These are phyloP conservation scores for Stygiomarasmius scandens DNA, from an alignment of 1,284 basidiomycete species.

Conservation along the genomic window DNA sequence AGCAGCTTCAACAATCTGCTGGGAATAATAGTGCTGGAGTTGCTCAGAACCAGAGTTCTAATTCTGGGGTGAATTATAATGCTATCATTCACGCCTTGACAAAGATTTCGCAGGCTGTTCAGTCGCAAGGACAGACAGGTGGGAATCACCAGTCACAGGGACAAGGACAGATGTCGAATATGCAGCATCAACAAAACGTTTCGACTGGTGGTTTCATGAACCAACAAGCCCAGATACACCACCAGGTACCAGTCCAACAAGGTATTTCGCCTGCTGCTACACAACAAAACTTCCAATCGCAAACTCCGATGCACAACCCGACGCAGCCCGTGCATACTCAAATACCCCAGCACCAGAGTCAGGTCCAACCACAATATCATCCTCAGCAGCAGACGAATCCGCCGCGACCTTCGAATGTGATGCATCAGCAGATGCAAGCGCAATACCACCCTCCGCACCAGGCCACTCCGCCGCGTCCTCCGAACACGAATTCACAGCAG, in stretches of 20 bases:
- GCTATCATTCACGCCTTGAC: constrained; percentile 30
- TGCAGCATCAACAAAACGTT: neutral
- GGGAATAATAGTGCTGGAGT: too few species aligned
- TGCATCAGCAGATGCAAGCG: neutral
- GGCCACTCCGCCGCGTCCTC: neutral
- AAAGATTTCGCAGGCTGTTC: constrained; percentile 27
- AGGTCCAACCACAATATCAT: constrained; percentile 3
- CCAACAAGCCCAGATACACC: neutral
- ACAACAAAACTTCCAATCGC: neutral
- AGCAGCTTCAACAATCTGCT: constrained; percentile 28
- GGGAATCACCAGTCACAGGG: neutral
- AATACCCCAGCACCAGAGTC: constrained; percentile 3
- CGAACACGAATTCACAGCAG: neutral
- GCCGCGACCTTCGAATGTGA: neutral
- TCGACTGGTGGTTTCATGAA: neutral
- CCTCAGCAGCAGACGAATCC: neutral
- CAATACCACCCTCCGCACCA: neutral
- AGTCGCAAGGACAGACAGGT: constrained; percentile 18
- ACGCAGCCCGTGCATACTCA: neutral
- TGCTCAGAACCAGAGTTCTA: too few species aligned
- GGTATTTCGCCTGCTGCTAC: neutral
- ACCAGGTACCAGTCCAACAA: constrained; percentile 1
- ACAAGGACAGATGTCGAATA: neutral
- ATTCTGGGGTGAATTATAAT: constrained; percentile 21
- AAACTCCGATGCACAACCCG: neutral